Percentiles rank a stretch among this genome's conserved stretches.
These are phyloP conservation scores for bread wheat (Triticum aestivum) DNA, from an alignment of 176 grass and related monocot genomes.

Conservation along the genomic window DNA sequence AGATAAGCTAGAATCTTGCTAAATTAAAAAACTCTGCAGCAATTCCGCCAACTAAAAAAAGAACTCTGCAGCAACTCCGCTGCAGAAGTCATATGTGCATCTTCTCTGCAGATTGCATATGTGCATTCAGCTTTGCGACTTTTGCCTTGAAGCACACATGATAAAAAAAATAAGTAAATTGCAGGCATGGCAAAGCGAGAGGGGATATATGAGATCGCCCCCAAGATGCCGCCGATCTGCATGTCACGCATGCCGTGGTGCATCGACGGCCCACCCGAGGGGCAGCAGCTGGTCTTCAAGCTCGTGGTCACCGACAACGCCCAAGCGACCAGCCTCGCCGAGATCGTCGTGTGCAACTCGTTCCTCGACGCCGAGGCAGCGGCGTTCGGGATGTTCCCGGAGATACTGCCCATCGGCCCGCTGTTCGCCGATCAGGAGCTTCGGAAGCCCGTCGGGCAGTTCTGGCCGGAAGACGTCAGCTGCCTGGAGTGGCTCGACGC, in stretches of 20 bases:
- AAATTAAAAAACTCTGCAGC: no score
- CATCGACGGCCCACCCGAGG: background rate
- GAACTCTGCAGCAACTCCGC: no score
- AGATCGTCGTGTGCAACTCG: slow-evolving; percentile 58
- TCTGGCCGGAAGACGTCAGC: slow-evolving; percentile 40
- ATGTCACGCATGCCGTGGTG: slow-evolving; percentile 32
- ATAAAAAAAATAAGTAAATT: background rate
- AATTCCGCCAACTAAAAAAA: no score
- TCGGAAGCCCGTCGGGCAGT: slow-evolving; percentile 28
- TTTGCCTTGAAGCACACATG: background rate
- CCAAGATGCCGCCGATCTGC: slow-evolving; percentile 38
- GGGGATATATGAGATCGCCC: slow-evolving; percentile 15
- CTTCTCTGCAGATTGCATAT: no score
- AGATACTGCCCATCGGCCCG: slow-evolving; percentile 51
- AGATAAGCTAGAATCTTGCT: no score
- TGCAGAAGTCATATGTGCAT: no score
- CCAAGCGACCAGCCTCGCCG: background rate
- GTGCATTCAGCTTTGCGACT: background rate
- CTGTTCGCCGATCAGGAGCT: slow-evolving; percentile 17
- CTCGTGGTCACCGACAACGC: slow-evolving; percentile 24
- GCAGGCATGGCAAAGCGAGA: slow-evolving; percentile 34
- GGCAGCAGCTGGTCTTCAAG: slow-evolving; percentile 32
- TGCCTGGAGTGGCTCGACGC: slow-evolving; percentile 52
- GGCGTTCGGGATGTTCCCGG: slow-evolving; percentile 27
- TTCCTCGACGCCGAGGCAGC: slow-evolving; percentile 45